These are phyloP conservation scores for Phytophthora rubi DNA, from an alignment of 352 stramenopile species.

Conservation along the genomic window DNA sequence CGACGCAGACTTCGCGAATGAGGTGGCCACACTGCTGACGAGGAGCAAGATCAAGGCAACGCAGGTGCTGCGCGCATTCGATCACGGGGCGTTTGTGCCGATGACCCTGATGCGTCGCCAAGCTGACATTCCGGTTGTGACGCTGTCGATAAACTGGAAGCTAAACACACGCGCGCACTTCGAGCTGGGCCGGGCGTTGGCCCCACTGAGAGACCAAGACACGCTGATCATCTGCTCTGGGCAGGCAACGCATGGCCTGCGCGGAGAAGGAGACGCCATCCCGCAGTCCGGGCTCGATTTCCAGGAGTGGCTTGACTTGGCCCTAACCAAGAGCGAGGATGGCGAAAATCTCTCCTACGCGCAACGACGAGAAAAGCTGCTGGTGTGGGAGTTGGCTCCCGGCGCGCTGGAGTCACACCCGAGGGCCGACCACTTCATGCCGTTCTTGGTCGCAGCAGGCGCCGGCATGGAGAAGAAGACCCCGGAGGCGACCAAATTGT, in stretches of 20 bases:
- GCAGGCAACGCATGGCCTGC: constrained; percentile 47
- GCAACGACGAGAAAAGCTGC: constrained; percentile 45
- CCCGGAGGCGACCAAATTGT: constrained; percentile 40
- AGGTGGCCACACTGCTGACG: constrained; percentile 64
- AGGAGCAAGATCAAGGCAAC: constrained; percentile 58
- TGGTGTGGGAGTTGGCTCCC: constrained; percentile 50
- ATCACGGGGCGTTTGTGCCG: constrained; percentile 92
- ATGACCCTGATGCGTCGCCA: constrained; percentile 28
- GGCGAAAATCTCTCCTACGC: constrained; percentile 29
- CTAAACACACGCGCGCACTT: constrained; percentile 60
- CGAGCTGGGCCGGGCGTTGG: constrained; percentile 67
- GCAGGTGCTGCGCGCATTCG: constrained; percentile 70
- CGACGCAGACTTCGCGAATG: constrained; percentile 63
- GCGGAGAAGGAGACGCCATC: constrained; percentile 13
- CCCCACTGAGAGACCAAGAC: constrained; percentile 67
- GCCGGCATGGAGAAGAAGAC: constrained; percentile 54
- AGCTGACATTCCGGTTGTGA: constrained; percentile 2
- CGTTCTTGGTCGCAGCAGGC: constrained; percentile 59
- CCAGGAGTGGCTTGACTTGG: constrained; percentile 50
- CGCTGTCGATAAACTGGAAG: constrained; percentile 3
- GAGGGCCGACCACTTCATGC: constrained; percentile 62
- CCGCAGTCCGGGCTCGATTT: constrained; percentile 42
- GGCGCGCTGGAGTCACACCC: constrained; percentile 46
- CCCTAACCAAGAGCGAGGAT: constrained; percentile 29
- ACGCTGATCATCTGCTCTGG: constrained; percentile 90